Percentiles rank a stretch among this genome's conserved stretches.
Evolutionary conservation across 78 protist species (phyloP).

Genomic region (Monosiga brevicollis): DNA sequence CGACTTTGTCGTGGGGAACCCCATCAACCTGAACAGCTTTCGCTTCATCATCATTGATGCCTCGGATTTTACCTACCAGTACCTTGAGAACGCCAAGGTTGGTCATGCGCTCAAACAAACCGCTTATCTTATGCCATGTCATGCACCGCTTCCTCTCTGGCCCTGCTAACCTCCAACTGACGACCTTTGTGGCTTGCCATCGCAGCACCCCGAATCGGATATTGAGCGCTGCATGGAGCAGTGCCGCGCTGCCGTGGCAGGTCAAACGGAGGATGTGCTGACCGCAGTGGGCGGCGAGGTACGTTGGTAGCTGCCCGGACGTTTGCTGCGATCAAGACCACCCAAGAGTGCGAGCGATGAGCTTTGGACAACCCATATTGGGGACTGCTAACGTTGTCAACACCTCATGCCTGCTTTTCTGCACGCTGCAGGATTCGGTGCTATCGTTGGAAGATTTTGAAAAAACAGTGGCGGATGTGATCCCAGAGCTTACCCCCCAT

Average conservation of each 20-base stretch:
- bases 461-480: background rate
- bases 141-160: background rate
- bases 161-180: background rate
- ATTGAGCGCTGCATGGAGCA: background rate
- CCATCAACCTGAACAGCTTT: background rate
- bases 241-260: background rate
- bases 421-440: background rate
- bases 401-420: background rate
- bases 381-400: background rate
- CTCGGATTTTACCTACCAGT: conserved; percentile 4
- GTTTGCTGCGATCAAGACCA: too few species aligned
- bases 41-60: conserved; percentile 11
- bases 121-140: background rate
- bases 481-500: background rate
- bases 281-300: too few species aligned
- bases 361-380: background rate
- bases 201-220: background rate
- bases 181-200: background rate
- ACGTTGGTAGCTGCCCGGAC: too few species aligned
- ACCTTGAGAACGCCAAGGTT: background rate
- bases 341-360: too few species aligned
- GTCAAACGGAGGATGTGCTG: too few species aligned
- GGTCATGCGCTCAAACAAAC: background rate
- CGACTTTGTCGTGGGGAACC: conserved; percentile 28
- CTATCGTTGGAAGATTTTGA: background rate